phyloP scores from a whole-genome alignment of 2,329 filamentous ascomycete genomes.

The Ambrosiella xylebori region DNA sequence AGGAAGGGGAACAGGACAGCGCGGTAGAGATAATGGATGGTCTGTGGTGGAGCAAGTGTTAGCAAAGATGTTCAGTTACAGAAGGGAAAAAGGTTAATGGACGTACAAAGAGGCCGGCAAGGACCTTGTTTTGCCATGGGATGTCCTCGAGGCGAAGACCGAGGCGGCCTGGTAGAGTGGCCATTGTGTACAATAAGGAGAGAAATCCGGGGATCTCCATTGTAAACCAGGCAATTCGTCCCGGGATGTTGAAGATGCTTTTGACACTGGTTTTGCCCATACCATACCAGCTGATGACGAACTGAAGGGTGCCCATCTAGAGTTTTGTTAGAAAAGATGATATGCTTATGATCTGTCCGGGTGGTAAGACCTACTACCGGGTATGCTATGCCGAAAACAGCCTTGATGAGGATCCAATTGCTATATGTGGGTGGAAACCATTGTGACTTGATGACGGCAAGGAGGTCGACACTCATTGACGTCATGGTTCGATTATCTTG shows the following conservation, averaged over 20 bases:
- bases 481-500: too few relatives aligned
- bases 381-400: conserved; percentile 34
- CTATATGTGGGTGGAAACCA: conserved; percentile 42
- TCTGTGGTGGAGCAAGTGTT: conserved; percentile 21
- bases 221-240: conserved; percentile 67
- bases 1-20: conserved; percentile 67
- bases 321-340: conserved; percentile 10
- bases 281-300: conserved; percentile 63
- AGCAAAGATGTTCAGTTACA: neutral
- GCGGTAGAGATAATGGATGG: conserved; percentile 81
- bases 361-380: conserved; percentile 29
- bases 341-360: neutral
- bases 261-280: conserved; percentile 78
- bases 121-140: conserved; percentile 62
- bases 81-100: conserved; percentile 8
- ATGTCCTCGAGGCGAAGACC: conserved; percentile 35
- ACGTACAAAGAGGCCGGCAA: conserved; percentile 48
- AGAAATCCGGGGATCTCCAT: conserved; percentile 75
- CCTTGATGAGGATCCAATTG: conserved; percentile 37
- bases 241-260: conserved; percentile 69
- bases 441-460: neutral
- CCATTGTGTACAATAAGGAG: conserved; percentile 64
- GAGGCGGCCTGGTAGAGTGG: conserved; percentile 41
- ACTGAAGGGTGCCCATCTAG: conserved; percentile 59
- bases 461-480: neutral